These are phyloP conservation scores for Trichoderma asperelloides DNA, from an alignment of 495 filamentous ascomycete species.

Conservation along the genomic window DNA sequence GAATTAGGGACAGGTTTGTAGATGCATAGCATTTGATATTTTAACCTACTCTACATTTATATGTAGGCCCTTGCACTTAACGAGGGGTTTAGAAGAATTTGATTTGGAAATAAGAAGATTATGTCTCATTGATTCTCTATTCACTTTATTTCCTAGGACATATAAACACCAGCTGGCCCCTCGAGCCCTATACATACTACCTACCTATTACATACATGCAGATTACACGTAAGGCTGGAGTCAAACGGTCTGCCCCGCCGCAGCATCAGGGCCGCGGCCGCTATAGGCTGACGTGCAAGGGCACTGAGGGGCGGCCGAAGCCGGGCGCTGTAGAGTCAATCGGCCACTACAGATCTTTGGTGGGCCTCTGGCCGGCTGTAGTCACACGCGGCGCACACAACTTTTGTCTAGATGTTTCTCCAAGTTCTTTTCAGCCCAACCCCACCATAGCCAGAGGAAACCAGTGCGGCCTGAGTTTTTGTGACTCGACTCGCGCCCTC, in stretches of 20 bases:
- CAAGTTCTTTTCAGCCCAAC: not conserved
- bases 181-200: too few relatives aligned
- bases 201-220: not conserved
- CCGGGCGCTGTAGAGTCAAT: conserved; percentile 5
- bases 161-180: too few relatives aligned
- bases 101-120: too few relatives aligned
- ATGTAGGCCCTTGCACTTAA: too few relatives aligned
- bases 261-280: not conserved
- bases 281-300: not conserved
- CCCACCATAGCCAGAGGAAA: conserved; percentile 9
- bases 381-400: conserved; percentile 6
- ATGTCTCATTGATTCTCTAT: too few relatives aligned
- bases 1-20: too few relatives aligned
- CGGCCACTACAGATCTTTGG: not conserved
- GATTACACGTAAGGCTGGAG: too few relatives aligned
- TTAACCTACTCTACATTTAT: too few relatives aligned
- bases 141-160: too few relatives aligned
- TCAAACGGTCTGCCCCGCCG: not conserved
- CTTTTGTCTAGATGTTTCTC: conserved; percentile 1
- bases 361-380: not conserved
- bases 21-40: too few relatives aligned
- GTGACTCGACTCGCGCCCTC: conserved; percentile 4
- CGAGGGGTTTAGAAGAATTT: too few relatives aligned
- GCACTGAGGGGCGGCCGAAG: conserved; percentile 1
- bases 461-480: conserved; percentile 9